Percentiles rank a stretch among this genome's conserved stretches.
These are phyloP conservation scores for Tylopilus plumbeoviolaceoides DNA, from an alignment of 768 basidiomycete genomes.

Conservation along the genomic window DNA sequence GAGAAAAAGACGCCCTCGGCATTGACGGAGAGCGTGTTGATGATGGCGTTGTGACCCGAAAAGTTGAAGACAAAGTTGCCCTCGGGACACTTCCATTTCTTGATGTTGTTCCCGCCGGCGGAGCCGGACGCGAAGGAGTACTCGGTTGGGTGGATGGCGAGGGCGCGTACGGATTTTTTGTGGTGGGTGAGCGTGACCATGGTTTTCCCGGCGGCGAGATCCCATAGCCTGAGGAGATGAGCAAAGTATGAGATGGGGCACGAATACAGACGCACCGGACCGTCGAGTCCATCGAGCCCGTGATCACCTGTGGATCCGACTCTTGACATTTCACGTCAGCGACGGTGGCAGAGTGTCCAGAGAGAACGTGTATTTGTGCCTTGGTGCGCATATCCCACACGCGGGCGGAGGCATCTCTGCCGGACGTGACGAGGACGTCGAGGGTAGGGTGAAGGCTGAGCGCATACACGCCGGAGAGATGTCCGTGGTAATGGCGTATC, in stretches of 20 bases:
- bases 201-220: constrained; percentile 95
- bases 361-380: constrained; percentile 87
- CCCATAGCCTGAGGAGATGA: constrained; percentile 63
- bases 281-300: constrained; percentile 97
- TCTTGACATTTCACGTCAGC: constrained; percentile 96
- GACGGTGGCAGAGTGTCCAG: constrained; percentile 93
- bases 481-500: constrained; percentile 97
- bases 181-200: constrained; percentile 98
- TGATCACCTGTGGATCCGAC: constrained; percentile 96
- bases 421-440: constrained; percentile 91
- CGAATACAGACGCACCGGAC: constrained; percentile 54
- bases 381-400: constrained; percentile 99
- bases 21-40: constrained; percentile 93
- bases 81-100: constrained; percentile 99
- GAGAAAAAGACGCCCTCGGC: constrained; percentile 96
- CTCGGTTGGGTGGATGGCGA: constrained; percentile 94
- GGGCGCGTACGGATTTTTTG: constrained; percentile 93
- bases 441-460: constrained; percentile 92
- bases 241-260: background rate
- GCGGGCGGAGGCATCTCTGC: constrained; percentile 93
- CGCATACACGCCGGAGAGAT: constrained; percentile 95
- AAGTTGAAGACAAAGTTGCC: constrained; percentile 97
- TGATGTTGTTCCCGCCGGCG: constrained; percentile 99
- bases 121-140: constrained; percentile 95
- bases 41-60: constrained; percentile 92